Conservation (phyloP, 2,329 filamentous ascomycete genomes). For the Dichotomopilus funicola region DNA sequence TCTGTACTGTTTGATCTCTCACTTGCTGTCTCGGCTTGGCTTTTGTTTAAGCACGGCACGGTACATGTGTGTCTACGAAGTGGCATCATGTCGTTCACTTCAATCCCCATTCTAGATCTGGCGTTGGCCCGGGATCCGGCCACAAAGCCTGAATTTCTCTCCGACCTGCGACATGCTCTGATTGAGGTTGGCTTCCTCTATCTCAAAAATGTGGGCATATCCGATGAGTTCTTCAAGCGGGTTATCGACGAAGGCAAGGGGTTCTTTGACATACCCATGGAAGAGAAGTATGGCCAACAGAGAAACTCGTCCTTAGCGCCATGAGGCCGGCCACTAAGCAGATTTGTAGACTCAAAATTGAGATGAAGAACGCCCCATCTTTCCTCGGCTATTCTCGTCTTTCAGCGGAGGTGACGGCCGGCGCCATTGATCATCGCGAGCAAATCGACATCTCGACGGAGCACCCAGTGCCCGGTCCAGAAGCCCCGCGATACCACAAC, state of each 20-base stretch:
- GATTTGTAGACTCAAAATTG: conserved; percentile 49
- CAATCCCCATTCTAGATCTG: conserved; percentile 72
- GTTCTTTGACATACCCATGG: conserved; percentile 70
- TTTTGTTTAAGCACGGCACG: too few species aligned
- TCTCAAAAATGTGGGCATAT: conserved; percentile 70
- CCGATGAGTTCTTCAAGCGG: conserved; percentile 54
- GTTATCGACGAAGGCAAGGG: conserved; percentile 62
- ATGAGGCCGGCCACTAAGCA: not conserved
- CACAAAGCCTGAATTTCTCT: conserved; percentile 67
- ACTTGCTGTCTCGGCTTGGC: too few species aligned
- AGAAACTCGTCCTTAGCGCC: not conserved
- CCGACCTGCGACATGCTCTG: conserved; percentile 64
- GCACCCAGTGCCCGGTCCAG: conserved; percentile 56
- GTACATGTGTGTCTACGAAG: not conserved
- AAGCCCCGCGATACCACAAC: conserved; percentile 65
- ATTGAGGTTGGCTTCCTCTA: conserved; percentile 88
- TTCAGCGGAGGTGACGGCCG: conserved; percentile 65
- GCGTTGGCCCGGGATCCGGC: conserved; percentile 54
- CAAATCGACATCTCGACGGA: conserved; percentile 83
- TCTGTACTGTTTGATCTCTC: too few species aligned
- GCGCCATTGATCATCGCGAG: conserved; percentile 71
- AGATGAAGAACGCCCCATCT: conserved; percentile 67
- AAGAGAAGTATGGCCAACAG: conserved; percentile 56
- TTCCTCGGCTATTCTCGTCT: conserved; percentile 65
- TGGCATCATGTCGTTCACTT: conserved; percentile 59